Percentiles rank a stretch among this genome's conserved stretches.
Conservation (phyloP, 768 basidiomycete species). For the Rhodotorula paludigena region DNA sequence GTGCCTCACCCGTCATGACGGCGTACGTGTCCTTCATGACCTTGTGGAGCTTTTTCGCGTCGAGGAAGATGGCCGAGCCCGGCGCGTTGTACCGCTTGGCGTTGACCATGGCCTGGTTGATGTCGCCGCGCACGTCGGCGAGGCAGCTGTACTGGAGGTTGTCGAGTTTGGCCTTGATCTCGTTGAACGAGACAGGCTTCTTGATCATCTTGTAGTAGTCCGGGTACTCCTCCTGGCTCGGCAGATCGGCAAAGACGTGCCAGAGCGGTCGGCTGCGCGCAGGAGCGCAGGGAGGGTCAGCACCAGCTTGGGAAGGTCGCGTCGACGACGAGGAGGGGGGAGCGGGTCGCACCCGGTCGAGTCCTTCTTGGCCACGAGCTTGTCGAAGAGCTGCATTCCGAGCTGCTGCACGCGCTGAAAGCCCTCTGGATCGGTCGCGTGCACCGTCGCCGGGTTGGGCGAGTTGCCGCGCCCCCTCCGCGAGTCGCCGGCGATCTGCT, state of each 20-base stretch:
- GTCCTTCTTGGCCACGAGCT: conserved; percentile 6
- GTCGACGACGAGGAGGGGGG: not conserved
- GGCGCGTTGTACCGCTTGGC: conserved; percentile 41
- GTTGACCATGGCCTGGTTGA: conserved; percentile 40
- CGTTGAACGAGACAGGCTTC: conserved; percentile 38
- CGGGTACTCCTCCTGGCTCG: conserved; percentile 21
- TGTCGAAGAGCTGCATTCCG: conserved; percentile 15
- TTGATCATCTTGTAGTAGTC: conserved; percentile 42
- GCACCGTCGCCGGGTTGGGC: conserved; percentile 1
- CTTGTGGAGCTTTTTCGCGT: conserved; percentile 41
- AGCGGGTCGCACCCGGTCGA: not conserved
- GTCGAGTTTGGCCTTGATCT: conserved; percentile 37
- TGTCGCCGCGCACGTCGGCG: conserved; percentile 26
- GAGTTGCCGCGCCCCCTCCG: not conserved
- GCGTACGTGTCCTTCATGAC: conserved; percentile 28
- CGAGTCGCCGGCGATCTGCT: not conserved
- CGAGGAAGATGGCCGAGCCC: conserved; percentile 36
- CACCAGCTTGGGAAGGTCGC: not conserved
- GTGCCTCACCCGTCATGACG: conserved; percentile 30
- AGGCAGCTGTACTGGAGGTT: conserved; percentile 16
- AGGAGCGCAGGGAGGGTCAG: too few relatives aligned
- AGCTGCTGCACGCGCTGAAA: conserved; percentile 15
- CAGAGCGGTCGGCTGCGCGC: too few relatives aligned
- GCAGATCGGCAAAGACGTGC: conserved; percentile 33
- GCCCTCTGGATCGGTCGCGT: conserved; percentile 8